These are phyloP conservation scores for Hygrophorus russula DNA, from an alignment of 768 basidiomycete species.

Conservation along the genomic window DNA sequence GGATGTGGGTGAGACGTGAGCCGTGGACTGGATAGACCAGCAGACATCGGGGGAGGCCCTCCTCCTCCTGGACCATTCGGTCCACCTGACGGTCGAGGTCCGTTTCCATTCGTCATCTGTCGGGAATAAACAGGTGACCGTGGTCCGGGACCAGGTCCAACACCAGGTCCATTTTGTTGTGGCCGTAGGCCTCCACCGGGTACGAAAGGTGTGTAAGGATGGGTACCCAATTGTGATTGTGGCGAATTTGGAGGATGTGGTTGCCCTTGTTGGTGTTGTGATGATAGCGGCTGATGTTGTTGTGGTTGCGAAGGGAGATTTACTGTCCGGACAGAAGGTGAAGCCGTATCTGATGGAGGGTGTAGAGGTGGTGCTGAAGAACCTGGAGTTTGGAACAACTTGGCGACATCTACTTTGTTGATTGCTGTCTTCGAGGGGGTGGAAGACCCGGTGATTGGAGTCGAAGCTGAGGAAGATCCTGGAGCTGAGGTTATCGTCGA, in stretches of 20 bases:
- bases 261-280: constrained; percentile 21
- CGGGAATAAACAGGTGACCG: constrained; percentile 60
- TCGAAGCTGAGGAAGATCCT: constrained; percentile 15
- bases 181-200: constrained; percentile 32
- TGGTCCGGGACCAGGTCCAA: constrained; percentile 34
- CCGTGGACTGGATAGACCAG: constrained; percentile 58
- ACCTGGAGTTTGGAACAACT: constrained; percentile 45
- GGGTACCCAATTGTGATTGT: constrained; percentile 29
- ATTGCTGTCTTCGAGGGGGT: constrained; percentile 24
- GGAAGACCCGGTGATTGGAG: constrained; percentile 3
- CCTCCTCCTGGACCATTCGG: constrained; percentile 39
- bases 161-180: constrained; percentile 33
- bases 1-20: constrained; percentile 49
- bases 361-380: constrained; percentile 37
- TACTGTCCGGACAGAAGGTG: constrained; percentile 44
- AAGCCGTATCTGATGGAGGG: constrained; percentile 43
- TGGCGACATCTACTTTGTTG: constrained; percentile 42
- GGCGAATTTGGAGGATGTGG: constrained; percentile 28
- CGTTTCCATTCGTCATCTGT: constrained; percentile 49
- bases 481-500: constrained; percentile 16
- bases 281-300: constrained; percentile 20
- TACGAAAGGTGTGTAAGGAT: constrained; percentile 33
- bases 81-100: constrained; percentile 44
- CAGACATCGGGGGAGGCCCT: constrained; percentile 35
- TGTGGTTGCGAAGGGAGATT: constrained; percentile 38